Conservation (phyloP, 441 rosid species). For the Theobroma grandiflorum region DNA sequence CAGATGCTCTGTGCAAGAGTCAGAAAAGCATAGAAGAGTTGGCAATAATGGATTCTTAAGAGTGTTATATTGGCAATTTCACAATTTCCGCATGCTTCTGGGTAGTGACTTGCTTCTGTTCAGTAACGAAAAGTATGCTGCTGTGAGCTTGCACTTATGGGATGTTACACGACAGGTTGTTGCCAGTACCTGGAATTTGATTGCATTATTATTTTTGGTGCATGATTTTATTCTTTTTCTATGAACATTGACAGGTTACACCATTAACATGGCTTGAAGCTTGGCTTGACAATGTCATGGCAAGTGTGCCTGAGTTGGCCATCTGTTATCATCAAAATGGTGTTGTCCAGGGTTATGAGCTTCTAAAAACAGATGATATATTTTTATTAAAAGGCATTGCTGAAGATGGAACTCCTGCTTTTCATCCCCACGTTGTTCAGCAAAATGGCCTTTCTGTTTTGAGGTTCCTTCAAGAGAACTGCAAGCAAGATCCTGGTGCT, state of each 20-base stretch:
- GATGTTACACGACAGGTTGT: constrained; percentile 85
- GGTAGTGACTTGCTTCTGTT: constrained; percentile 95
- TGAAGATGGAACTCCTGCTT: constrained; percentile 95
- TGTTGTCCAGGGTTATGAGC: constrained; percentile 95
- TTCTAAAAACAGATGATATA: constrained; percentile 92
- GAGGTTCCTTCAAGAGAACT: constrained; percentile 93
- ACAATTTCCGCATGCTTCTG: constrained; percentile 94
- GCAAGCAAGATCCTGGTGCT: constrained; percentile 98
- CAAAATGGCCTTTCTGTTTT: constrained; percentile 93
- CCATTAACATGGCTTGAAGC: constrained; percentile 97
- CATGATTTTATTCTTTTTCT: constrained; percentile 21
- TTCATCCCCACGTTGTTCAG: constrained; percentile 95
- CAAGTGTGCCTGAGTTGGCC: constrained; percentile 97
- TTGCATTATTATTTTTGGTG: constrained; percentile 19
- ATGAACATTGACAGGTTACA: constrained; percentile 61
- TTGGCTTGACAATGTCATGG: constrained; percentile 98
- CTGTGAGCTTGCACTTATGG: constrained; percentile 97
- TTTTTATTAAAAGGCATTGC: constrained; percentile 86
- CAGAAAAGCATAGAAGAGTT: constrained; percentile 79
- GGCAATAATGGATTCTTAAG: constrained; percentile 80
- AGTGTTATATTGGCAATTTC: constrained; percentile 95
- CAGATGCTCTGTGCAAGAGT: constrained; percentile 73
- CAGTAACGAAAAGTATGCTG: constrained; percentile 90
- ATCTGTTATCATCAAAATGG: constrained; percentile 94
- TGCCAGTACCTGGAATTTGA: constrained; percentile 19